A percentile compares a stretch with the other conserved stretches of the same genome.
Conservation (phyloP, 2,329 filamentous ascomycete species). For the Clonostachys rosea region DNA sequence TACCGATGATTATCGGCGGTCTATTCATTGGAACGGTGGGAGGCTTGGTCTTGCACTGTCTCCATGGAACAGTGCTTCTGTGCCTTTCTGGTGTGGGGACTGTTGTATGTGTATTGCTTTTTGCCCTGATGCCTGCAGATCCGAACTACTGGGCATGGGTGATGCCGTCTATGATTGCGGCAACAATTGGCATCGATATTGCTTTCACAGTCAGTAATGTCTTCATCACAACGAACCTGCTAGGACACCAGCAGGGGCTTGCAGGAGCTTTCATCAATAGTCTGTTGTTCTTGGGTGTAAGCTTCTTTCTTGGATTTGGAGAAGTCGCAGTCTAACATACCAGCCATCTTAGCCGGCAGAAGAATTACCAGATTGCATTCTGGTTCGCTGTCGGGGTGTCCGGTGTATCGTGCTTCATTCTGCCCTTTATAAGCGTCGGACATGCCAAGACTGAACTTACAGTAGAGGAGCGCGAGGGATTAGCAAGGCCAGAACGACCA, state of each 20-base stretch:
- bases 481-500: no score
- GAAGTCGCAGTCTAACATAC: conserved; percentile 37
- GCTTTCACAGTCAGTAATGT: conserved; percentile 63
- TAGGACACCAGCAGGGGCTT: conserved; percentile 53
- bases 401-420: no score
- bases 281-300: conserved; percentile 58
- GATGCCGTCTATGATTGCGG: conserved; percentile 55
- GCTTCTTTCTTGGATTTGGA: conserved; percentile 57
- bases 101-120: conserved; percentile 44
- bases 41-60: conserved; percentile 49
- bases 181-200: conserved; percentile 61
- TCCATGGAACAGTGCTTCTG: conserved; percentile 48
- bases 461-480: no score
- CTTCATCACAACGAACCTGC: conserved; percentile 61
- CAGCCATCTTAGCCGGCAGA: no score
- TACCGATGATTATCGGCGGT: conserved; percentile 54
- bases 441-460: no score
- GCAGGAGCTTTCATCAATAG: conserved; percentile 62
- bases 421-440: no score
- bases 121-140: conserved; percentile 47
- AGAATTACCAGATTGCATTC: no score
- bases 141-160: conserved; percentile 60
- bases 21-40: conserved; percentile 48
- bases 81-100: conserved; percentile 46
- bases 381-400: no score